These are phyloP conservation scores for Mucor plumbeus DNA, from an alignment of 371 early-diverging fungal genomes.

Conservation along the genomic window DNA sequence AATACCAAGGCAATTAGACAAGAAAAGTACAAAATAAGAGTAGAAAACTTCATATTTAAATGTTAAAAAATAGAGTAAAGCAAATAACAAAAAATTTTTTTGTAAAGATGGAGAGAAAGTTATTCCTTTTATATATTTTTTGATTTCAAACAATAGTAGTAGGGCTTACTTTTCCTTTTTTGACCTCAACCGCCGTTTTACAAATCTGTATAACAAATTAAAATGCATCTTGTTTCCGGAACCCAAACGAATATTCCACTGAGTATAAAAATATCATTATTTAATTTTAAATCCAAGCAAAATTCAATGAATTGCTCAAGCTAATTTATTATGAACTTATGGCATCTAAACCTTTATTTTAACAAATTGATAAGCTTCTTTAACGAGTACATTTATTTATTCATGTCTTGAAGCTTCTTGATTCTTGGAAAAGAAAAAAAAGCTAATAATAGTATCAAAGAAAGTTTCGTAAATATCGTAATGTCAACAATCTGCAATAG, in stretches of 20 bases:
- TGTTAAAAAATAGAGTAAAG: conserved; percentile 11
- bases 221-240: background rate
- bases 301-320: background rate
- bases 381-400: background rate
- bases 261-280: background rate
- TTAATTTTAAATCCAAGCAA: background rate
- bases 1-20: background rate
- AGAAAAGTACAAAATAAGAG: background rate
- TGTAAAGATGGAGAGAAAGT: background rate
- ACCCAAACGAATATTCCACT: background rate
- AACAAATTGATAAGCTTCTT: background rate
- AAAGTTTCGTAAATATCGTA: no score
- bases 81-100: conserved; percentile 18
- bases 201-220: background rate
- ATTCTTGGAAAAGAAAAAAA: background rate
- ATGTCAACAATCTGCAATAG: background rate
- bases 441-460: no score
- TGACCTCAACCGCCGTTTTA: background rate
- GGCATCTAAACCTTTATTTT: background rate
- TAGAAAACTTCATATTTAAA: conserved; percentile 14
- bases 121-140: background rate
- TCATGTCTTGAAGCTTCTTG: background rate
- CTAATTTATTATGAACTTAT: background rate
- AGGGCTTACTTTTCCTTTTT: background rate
- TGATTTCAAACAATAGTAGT: background rate